Base-by-base conservation (phyloP, 169 alveolate species). In the Plasmodium vivax region DNA sequence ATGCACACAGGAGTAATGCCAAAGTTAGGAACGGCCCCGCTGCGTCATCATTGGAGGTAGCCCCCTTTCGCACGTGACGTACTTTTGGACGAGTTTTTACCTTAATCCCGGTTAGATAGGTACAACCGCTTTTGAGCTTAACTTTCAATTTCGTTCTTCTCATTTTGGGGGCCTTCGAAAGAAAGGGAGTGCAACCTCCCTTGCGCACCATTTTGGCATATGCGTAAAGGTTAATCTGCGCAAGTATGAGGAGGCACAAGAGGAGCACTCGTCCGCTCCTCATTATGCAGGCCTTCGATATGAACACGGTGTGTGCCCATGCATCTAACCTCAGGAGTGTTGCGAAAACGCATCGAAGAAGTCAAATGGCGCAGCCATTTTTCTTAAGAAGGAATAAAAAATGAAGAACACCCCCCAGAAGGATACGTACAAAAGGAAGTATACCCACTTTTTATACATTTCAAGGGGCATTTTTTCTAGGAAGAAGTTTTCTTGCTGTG, bases 101-200 rank as follows among this genome's bases (percentile, higher is more conserved):
- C 75, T 88, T 88, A 19, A 88, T 88, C 32, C 94, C 94, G 5
- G 94, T 88, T 38, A 88, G 43, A 51, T 77, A 88, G 10, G 94
- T 88, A 58, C 94, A 73, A 12, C 58, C 71, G 5, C 30, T 87
- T 87, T 47, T 87, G 38, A 79, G 43, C 32, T 41, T 83, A 81
- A 81, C 51, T 14, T 23, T 45, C 16, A 47, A 23, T 27, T 45
- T 45, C 1, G 6, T 23, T 4, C 34, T 30, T 81, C 9, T 41
- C 16, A 41, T 16, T 41, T 80, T 12, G 5, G 12, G 41, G 2
- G 34, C 36, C 51, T 72, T 84, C 14, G n/a, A 71, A 10, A 84
- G 74, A 62, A 62, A 62, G 30, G 77, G 12, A 23, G 77, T 19
- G 36, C 36, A 62, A 12, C 30, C 77, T 62, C 36, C 36, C 77